Conservation (phyloP, 768 basidiomycete genomes). For the Gautieria morchelliformis region DNA sequence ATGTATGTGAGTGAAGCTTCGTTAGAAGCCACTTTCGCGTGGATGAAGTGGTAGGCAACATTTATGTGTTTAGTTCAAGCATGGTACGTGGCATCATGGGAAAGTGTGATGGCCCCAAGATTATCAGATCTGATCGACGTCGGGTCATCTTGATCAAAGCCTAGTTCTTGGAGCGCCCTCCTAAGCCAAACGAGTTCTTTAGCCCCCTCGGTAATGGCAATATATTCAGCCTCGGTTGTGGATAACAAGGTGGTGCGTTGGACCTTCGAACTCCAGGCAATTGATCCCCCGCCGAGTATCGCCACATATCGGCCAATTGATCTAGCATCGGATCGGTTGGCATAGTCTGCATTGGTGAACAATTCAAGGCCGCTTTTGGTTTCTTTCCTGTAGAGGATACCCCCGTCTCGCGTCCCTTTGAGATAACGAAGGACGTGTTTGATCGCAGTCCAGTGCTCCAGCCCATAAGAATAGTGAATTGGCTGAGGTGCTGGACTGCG, state of each 20-base stretch:
- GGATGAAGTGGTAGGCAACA: too few relatives aligned
- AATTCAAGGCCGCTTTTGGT: not conserved
- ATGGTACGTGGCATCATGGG: constrained; percentile 27
- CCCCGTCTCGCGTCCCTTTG: too few relatives aligned
- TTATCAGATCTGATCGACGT: too few relatives aligned
- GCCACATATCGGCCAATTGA: constrained; percentile 16
- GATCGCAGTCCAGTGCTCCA: too few relatives aligned
- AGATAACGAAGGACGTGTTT: too few relatives aligned
- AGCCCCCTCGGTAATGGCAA: constrained; percentile 13
- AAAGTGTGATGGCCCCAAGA: constrained; percentile 15
- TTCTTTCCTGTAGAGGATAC: too few relatives aligned
- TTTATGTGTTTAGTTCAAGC: constrained; percentile 33
- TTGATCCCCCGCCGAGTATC: constrained; percentile 7
- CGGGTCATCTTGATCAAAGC: not conserved
- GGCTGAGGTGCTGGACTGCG: constrained; percentile 17
- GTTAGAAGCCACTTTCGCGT: constrained; percentile 21
- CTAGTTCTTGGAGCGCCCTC: constrained; percentile 12
- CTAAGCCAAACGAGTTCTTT: constrained; percentile 10
- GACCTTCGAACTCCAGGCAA: constrained; percentile 6
- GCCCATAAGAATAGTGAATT: constrained; percentile 15
- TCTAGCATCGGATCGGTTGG: constrained; percentile 11
- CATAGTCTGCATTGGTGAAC: constrained; percentile 17
- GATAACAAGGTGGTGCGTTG: constrained; percentile 14
- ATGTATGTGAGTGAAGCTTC: too few relatives aligned
- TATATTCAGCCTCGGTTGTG: too few relatives aligned